Conservation (phyloP, 192 early-diverging fungal genomes). For the Gamsiella multidivaricata region DNA sequence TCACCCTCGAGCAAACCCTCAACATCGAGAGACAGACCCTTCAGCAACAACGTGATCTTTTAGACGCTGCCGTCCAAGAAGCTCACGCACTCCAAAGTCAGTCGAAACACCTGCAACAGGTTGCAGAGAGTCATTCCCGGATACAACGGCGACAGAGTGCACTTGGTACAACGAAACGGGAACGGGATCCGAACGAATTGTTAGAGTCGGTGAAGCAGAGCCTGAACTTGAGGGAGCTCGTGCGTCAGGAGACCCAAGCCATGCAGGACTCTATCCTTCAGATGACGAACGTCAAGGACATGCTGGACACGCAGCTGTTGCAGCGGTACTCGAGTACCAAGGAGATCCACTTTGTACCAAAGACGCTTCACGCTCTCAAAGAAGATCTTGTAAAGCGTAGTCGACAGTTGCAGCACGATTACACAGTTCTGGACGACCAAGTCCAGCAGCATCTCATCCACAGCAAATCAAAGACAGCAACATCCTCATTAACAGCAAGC, state of each 20-base stretch:
- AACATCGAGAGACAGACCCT: conserved; percentile 6
- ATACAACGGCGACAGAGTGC: not conserved
- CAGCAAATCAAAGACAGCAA: not conserved
- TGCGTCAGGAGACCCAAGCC: not conserved
- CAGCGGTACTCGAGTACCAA: conserved; percentile 28
- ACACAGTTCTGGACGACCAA: conserved; percentile 2
- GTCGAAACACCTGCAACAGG: not conserved
- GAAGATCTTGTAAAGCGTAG: conserved; percentile 3
- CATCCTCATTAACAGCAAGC: too few species aligned
- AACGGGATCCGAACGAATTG: not conserved
- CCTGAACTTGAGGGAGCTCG: not conserved
- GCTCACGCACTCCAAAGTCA: conserved; percentile 11
- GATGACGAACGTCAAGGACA: not conserved
- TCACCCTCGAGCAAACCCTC: conserved; percentile 15
- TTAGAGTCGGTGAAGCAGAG: not conserved
- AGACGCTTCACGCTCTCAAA: conserved; percentile 7
- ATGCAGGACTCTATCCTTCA: conserved; percentile 13
- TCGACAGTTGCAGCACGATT: conserved; percentile 8
- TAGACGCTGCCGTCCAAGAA: conserved; percentile 25
- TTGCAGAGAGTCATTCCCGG: too few species aligned
- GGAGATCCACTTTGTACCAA: conserved; percentile 22
- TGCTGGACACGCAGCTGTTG: conserved; percentile 9
- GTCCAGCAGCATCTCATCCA: conserved; percentile 7
- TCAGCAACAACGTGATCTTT: conserved; percentile 18
- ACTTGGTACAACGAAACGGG: too few species aligned